phyloP scores from a whole-genome alignment of 2,329 filamentous ascomycete genomes.

The Fonsecaea pedrosoi region DNA sequence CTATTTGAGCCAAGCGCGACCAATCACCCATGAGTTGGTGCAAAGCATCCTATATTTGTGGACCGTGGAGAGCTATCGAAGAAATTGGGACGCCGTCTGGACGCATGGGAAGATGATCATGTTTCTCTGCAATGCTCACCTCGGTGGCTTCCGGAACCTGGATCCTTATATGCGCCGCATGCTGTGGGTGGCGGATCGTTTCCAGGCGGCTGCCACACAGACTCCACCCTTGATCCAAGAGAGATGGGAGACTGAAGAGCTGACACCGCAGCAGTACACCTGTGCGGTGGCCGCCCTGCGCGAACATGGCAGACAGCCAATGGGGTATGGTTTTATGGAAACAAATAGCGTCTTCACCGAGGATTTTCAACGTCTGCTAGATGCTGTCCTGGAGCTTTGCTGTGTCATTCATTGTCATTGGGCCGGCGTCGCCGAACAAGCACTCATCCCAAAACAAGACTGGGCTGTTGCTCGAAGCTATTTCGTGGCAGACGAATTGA shows the following conservation, averaged over 20 bases:
- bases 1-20: conserved; percentile 22
- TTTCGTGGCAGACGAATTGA: conserved; percentile 24
- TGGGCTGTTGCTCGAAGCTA: conserved; percentile 28
- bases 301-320: conserved; percentile 18
- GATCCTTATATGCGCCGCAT: conserved; percentile 29
- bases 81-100: conserved; percentile 29
- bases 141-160: conserved; percentile 28
- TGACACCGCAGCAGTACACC: conserved; percentile 19
- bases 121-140: conserved; percentile 22
- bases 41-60: conserved; percentile 31
- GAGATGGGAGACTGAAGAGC: conserved; percentile 25
- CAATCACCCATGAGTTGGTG: conserved; percentile 27
- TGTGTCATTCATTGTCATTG: conserved; percentile 28
- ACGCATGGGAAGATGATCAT: conserved; percentile 28
- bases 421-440: conserved; percentile 4
- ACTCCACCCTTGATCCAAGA: conserved; percentile 26
- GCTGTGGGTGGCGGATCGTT: conserved; percentile 31
- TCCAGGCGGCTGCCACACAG: conserved; percentile 29
- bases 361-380: conserved; percentile 16
- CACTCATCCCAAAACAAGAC: conserved; percentile 22
- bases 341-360: conserved; percentile 18
- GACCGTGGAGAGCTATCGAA: conserved; percentile 31
- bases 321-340: conserved; percentile 21
- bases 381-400: conserved; percentile 21
- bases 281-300: conserved; percentile 12